Conservation (phyloP, 345 rosid species). For the Eucalyptus fibrosa region DNA sequence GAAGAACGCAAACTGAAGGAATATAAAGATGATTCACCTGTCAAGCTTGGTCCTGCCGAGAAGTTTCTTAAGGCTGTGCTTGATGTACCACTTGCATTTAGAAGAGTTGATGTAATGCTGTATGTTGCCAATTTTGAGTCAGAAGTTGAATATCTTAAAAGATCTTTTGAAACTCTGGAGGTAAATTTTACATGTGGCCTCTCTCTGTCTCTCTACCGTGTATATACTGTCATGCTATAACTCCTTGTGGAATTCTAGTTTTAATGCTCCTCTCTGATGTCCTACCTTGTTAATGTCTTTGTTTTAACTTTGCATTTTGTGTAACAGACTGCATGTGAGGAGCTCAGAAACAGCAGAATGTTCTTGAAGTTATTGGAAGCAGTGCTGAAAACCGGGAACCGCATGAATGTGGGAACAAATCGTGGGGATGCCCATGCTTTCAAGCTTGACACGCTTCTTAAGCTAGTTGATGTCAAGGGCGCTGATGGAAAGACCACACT, state of each 20-base stretch:
- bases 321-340: conserved; percentile 88
- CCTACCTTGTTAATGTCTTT: background rate
- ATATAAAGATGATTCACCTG: conserved; percentile 64
- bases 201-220: background rate
- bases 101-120: conserved; percentile 80
- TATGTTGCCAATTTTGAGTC: conserved; percentile 82
- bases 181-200: conserved; percentile 12
- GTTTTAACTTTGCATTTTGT: background rate
- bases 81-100: conserved; percentile 92
- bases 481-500: conserved; percentile 96
- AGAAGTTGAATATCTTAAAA: conserved; percentile 80
- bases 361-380: conserved; percentile 92
- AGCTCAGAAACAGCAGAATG: conserved; percentile 80
- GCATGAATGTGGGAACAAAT: conserved; percentile 97
- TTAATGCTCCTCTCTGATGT: background rate
- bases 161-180: conserved; percentile 85
- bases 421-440: conserved; percentile 98
- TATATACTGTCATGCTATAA: background rate
- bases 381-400: conserved; percentile 95
- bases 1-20: conserved; percentile 83
- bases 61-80: conserved; percentile 78
- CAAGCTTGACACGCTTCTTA: conserved; percentile 95
- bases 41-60: conserved; percentile 85
- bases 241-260: background rate
- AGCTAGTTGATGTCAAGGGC: conserved; percentile 92